These are phyloP conservation scores for Eucalyptus paniculata DNA, from an alignment of 345 rosid genomes.

Conservation along the genomic window DNA sequence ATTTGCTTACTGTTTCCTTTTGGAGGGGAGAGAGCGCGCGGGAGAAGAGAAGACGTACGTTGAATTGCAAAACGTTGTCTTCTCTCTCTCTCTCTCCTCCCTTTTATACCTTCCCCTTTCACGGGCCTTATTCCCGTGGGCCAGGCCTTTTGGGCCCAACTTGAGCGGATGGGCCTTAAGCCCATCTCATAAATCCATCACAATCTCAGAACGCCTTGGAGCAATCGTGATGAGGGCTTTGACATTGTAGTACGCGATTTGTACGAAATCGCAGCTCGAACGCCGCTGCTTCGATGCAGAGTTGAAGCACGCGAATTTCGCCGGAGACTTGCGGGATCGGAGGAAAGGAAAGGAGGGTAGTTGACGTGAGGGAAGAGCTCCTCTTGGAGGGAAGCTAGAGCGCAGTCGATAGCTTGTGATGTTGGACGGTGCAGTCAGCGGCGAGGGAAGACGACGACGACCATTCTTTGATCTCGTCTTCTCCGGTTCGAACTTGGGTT, in stretches of 20 bases:
- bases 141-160: too few relatives aligned
- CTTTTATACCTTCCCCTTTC: too few relatives aligned
- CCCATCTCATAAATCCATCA: too few relatives aligned
- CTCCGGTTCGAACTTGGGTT: too few relatives aligned
- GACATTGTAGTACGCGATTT: background rate
- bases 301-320: background rate
- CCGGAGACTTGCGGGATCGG: background rate
- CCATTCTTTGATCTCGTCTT: too few relatives aligned
- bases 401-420: background rate
- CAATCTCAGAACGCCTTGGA: background rate
- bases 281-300: background rate
- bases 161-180: too few relatives aligned
- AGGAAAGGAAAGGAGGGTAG: background rate
- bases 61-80: too few relatives aligned
- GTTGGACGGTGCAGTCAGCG: background rate
- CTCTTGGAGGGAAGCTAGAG: background rate
- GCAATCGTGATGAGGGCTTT: background rate
- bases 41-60: too few relatives aligned
- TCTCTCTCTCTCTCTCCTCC: too few relatives aligned
- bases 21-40: too few relatives aligned
- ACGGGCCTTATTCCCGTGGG: too few relatives aligned
- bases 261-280: background rate
- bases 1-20: too few relatives aligned
- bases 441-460: background rate
- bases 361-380: background rate